Evolutionary conservation across 371 early-diverging fungal species (phyloP), one percentile per base, ranked within the genome.

Genomic region (Blastocladiella emersonii): DNA sequence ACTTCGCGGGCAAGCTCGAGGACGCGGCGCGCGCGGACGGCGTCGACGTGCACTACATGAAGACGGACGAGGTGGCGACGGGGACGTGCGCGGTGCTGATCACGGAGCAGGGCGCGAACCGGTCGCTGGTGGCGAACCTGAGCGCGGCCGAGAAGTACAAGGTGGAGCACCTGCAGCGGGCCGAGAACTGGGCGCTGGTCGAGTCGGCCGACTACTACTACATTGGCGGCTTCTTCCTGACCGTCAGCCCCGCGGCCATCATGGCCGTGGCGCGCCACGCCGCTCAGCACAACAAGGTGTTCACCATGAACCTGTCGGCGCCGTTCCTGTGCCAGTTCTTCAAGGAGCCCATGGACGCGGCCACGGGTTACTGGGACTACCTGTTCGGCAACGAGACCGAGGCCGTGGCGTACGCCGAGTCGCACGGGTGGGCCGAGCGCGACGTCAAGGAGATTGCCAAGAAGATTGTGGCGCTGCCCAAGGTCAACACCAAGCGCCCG

Each of bases 361-460:
- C 86, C 37, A 66, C 88, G 62, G 87, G 90, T 53, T 93, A 93
- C 78, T 80, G 85, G 68, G 92, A 95, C 72, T 71, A 92, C 55
- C 72, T 97, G 65, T 94, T 95, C 72, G 95, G 95, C 74, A 96
- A 96, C 74, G 97, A 96, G 72, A 80, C 88, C 70, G 97, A 96
- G 72, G 95, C 95, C 53, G 85, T 76, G 41, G 85, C 95, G 48
- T 92, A 85, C 70, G 79, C 92, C 53, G 69, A 76, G 51, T 76
- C 84, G 62, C 83, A 90, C 76, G 79, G 77, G 57, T 76, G 82
- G 71, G 76, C 73, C 36, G 66, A 37, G 43, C 76, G 78, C 57
- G 86, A 88, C 68, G 75, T 91, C 71, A 78, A 81, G 74, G 86
- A 80, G 53, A 86, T 90, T 66, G 93, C 93, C 65, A 75, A 78